These are phyloP conservation scores for Leptodontidium sp. DNA, from an alignment of 2,329 filamentous ascomycete species.

Conservation along the genomic window DNA sequence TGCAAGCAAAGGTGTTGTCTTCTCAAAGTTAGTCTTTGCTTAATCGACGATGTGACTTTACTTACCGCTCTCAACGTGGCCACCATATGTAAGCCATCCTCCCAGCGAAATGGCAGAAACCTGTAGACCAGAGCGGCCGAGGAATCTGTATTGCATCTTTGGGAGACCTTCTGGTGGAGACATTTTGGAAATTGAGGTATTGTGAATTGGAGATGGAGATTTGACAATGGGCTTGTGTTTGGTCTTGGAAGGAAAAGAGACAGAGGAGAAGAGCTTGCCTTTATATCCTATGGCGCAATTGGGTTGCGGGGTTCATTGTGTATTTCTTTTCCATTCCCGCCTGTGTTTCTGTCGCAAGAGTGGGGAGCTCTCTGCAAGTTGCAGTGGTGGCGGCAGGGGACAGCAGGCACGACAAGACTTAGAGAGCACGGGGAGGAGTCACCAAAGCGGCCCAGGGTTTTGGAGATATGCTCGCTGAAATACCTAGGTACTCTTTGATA, in stretches of 20 bases:
- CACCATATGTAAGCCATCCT: constrained; percentile 78
- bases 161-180: constrained; percentile 52
- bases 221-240: constrained; percentile 9
- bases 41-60: not conserved
- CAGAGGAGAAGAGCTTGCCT: not conserved
- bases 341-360: not conserved
- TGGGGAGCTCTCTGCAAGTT: constrained; percentile 11
- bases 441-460: not conserved
- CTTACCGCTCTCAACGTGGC: constrained; percentile 72
- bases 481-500: not conserved
- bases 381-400: constrained; percentile 9
- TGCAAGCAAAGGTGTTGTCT: constrained; percentile 67
- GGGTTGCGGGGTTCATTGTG: constrained; percentile 19
- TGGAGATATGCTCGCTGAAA: constrained; percentile 15
- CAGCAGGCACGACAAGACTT: not conserved
- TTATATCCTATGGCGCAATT: constrained; percentile 25
- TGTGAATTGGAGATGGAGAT: not conserved
- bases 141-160: constrained; percentile 74
- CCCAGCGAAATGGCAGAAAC: constrained; percentile 78
- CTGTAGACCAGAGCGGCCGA: constrained; percentile 76
- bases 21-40: constrained; percentile 23
- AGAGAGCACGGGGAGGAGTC: constrained; percentile 5
- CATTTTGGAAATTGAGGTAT: constrained; percentile 33
- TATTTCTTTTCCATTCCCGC: not conserved
- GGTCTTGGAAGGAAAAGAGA: not conserved